Percentiles rank a stretch among this genome's conserved stretches.
These are phyloP conservation scores for Apiospora pterosperma DNA, from an alignment of 2,329 filamentous ascomycete species.

Conservation along the genomic window DNA sequence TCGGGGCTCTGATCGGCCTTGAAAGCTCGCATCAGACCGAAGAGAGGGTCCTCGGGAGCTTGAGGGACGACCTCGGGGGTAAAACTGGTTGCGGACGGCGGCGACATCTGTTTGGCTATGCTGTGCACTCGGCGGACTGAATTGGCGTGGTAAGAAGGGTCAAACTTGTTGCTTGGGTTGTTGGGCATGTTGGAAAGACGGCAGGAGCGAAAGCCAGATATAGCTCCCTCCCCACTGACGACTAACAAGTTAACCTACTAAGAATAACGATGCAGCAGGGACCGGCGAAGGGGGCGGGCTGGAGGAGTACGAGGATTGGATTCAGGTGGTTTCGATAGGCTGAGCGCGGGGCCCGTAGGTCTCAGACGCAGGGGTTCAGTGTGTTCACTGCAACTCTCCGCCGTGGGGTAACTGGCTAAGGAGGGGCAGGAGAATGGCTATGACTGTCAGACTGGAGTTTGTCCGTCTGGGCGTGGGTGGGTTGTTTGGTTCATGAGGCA, in stretches of 20 bases:
- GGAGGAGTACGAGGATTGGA: neutral
- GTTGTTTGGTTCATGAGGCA: neutral
- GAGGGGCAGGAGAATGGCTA: neutral
- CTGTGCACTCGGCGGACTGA: constrained; percentile 52
- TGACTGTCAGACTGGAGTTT: neutral
- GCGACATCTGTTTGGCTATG: constrained; percentile 69
- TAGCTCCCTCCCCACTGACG: neutral
- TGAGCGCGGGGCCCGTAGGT: neutral
- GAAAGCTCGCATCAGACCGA: constrained; percentile 87
- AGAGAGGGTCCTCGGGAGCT: constrained; percentile 92
- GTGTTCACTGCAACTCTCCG: too few species aligned
- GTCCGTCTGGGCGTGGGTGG: neutral
- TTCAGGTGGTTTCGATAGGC: constrained; percentile 1
- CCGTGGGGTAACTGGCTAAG: neutral
- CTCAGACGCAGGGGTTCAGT: neutral
- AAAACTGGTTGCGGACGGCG: constrained; percentile 64
- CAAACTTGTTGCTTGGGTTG: constrained; percentile 23
- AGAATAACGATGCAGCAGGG: neutral
- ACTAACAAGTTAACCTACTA: neutral
- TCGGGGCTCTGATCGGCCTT: constrained; percentile 70
- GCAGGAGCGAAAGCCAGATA: constrained; percentile 5
- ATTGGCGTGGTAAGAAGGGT: constrained; percentile 42
- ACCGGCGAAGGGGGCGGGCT: neutral
- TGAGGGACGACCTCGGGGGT: constrained; percentile 74
- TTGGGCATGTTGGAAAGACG: constrained; percentile 30